phyloP scores from a whole-genome alignment of 2,329 filamentous ascomycete genomes.

The Epichloe hybrida region DNA sequence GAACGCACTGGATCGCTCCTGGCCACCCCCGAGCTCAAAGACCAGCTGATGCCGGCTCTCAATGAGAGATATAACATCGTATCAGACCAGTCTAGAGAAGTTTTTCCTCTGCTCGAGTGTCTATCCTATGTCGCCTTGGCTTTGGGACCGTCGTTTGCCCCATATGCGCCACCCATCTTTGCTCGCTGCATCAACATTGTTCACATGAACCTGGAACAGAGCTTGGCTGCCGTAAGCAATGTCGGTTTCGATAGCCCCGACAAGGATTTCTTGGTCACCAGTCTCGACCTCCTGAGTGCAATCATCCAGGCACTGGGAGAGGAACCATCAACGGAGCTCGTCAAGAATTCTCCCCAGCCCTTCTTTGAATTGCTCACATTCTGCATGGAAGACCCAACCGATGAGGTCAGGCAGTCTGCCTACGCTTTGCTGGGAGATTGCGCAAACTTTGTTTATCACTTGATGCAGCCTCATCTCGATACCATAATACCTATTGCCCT shows the following conservation, averaged over 20 bases:
- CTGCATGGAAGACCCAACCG: constrained; percentile 82
- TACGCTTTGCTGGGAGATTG: constrained; percentile 93
- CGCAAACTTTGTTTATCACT: constrained; percentile 78
- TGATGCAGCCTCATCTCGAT: constrained; percentile 61
- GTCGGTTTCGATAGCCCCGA: constrained; percentile 63
- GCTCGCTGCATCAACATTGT: constrained; percentile 80
- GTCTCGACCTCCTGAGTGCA: constrained; percentile 80
- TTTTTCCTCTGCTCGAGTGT: constrained; percentile 93
- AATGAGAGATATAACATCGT: constrained; percentile 81
- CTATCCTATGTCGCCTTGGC: constrained; percentile 87
- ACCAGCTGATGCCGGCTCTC: constrained; percentile 82
- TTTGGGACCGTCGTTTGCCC: constrained; percentile 67
- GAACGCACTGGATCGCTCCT: constrained; percentile 78
- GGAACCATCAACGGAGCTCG: constrained; percentile 60
- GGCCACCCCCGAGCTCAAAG: constrained; percentile 63
- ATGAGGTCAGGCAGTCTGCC: constrained; percentile 90
- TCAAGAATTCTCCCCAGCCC: constrained; percentile 60
- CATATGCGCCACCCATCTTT: constrained; percentile 80
- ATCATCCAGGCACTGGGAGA: constrained; percentile 80
- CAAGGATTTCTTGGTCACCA: constrained; percentile 94
- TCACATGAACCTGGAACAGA: constrained; percentile 77
- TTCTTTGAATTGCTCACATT: constrained; percentile 86
- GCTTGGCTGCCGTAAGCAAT: constrained; percentile 55
- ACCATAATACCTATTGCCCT: constrained; percentile 71
- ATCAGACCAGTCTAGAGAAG: constrained; percentile 75